Evolutionary conservation across 306 rosid species (phyloP), one percentile per base, ranked within the genome.

Genomic region (Vigna mungo): DNA sequence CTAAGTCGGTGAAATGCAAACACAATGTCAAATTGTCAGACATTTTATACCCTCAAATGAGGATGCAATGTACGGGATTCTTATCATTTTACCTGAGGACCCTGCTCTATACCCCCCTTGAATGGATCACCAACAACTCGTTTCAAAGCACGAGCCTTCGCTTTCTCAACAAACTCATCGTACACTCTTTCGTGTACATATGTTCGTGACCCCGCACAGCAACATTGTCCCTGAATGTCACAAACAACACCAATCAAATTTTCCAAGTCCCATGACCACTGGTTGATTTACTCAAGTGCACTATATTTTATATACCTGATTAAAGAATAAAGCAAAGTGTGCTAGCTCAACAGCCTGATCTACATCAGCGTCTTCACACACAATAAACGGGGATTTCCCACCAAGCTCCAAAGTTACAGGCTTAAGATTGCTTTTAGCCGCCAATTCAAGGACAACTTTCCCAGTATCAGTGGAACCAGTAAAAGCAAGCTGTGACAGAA

Each of bases 381-480:
- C 92, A 81, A 95, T 95, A 68, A 95, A 90, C 20, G 97, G 97
- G 55, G 99, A 95, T 86, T 92, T 95, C 37, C 99, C 97, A 1
- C 99, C 99, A 51, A 95, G 96, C 87, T 95, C 97, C 91, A 87
- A 75, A 44, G 99, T 92, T 55, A 89, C 99, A 15, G 86, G 74
- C 78, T 92, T 95, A 56, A 95, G 93, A 86, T 95, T 95, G 88
- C 99, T 92, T 86, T 54, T 84, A 25, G 98, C 90, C 2, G 96
- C 96, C 72, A 90, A 71, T 84, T 88, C 79, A 46, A 86, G 97
- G 48, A 90, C 82, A n/a, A 82, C 17, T 75, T 95, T 90, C 37
- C 99, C 98, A 0, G 97, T 95, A 16, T 47, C 86, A n/a, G 97
- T 95, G 49, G 99, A 95, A 78, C 97, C 96, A 54, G 97, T 95